Percentiles rank a stretch among this genome's conserved stretches.
Evolutionary conservation across 1,284 basidiomycete genomes (phyloP).

Genomic region (Pascua sp.): DNA sequence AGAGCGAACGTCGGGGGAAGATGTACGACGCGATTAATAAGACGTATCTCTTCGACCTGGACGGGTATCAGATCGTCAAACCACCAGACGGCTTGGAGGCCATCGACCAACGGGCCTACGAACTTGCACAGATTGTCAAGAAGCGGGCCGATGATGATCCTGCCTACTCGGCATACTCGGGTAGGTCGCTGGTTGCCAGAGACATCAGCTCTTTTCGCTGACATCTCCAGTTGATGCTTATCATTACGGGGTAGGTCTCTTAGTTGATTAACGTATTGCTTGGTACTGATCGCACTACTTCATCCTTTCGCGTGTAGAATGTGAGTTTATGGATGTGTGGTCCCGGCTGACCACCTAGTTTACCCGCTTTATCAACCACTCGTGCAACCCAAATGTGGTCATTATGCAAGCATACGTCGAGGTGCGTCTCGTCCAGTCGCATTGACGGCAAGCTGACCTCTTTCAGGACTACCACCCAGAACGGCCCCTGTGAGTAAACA

Average conservation of each 20-base stretch:
- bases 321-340: conserved; percentile 4
- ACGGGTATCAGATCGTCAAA: conserved; percentile 63
- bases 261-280: conserved; percentile 19
- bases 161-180: conserved; percentile 38
- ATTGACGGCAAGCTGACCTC: background rate
- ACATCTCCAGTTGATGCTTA: conserved; percentile 68
- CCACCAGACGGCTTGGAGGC: conserved; percentile 40
- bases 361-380: conserved; percentile 62
- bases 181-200: conserved; percentile 21
- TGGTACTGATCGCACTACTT: conserved; percentile 61
- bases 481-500: conserved; percentile 58
- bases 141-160: background rate
- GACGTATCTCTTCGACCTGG: conserved; percentile 81
- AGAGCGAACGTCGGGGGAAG: conserved; percentile 62
- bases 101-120: conserved; percentile 37
- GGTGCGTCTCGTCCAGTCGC: conserved; percentile 26
- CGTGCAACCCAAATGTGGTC: conserved; percentile 77
- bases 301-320: conserved; percentile 54
- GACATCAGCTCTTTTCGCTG: conserved; percentile 6
- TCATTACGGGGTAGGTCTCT: conserved; percentile 69
- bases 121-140: conserved; percentile 22
- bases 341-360: conserved; percentile 25
- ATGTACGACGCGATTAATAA: conserved; percentile 70
- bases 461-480: conserved; percentile 46
- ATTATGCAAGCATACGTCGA: conserved; percentile 69